Base-by-base conservation (phyloP, 2,329 filamentous ascomycete species). In the Mariannaea sp. region DNA sequence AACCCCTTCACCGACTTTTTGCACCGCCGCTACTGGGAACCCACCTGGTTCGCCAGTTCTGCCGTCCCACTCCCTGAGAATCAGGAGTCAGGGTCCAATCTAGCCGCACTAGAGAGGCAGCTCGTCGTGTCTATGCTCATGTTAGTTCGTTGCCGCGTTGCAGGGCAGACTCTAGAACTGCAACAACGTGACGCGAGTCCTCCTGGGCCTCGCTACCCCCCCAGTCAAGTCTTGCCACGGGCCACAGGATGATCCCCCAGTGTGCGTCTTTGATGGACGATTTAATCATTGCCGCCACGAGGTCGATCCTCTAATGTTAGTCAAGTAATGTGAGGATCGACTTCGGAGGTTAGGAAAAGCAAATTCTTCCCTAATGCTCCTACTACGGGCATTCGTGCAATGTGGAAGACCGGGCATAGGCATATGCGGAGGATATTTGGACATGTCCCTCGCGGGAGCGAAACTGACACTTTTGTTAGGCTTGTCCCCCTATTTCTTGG, bases 1-100 rank as follows among this genome's bases (percentile, higher is more conserved):
- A 56, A 55, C 49, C 54, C 55, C 64, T 65, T 69, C 67, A 69
- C 67, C 67, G 67, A 69, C 67, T 69, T 69, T 40, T 69, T 67
- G 54, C 57, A 43, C 46, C 49, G 43, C 59, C 58, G 46, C 58
- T 58, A 43, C 49, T 50, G 57, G 65, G 67, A 65, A 64, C 57
- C 57, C 58, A 51, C 54, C 43, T 51, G 56, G 49, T 53, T 65
- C 61, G 56, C 57, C 45, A 46, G 46, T 49, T 36, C 57, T 57
- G 53, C 49, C 40, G 61, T 64, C 59, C 64, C 64, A 59, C 64
- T 55, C 36, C 9, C 13, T 49, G 55, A 49, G 53, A 33, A 17
- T 61, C 57, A 60, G 56, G 57, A 58, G 58, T 66, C 61, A 66
- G 61, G 64, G 64, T 66, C 61, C 48, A 56, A 64, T 65, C 58